These are phyloP conservation scores for Ascochyta clinopodiicola DNA, from an alignment of 2,329 filamentous ascomycete species.

Conservation along the genomic window DNA sequence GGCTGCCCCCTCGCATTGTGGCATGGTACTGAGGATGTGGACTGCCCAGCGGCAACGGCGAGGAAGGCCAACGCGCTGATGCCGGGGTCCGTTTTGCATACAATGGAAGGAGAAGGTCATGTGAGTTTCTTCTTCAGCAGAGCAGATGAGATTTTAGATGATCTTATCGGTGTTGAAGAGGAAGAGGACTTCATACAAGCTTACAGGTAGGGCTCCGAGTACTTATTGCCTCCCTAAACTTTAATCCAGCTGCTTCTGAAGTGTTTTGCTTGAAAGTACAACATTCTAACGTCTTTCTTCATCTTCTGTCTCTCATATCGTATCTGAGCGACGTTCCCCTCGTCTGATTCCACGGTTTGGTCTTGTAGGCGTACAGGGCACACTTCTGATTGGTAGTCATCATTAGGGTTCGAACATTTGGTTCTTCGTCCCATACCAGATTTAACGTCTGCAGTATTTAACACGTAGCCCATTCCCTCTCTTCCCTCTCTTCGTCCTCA, in stretches of 20 bases:
- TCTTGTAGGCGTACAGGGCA: too few species aligned
- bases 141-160: slow-evolving; percentile 30
- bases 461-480: too few species aligned
- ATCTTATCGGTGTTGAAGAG: slow-evolving; percentile 27
- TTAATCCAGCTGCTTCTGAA: background rate
- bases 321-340: too few species aligned
- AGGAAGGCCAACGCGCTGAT: slow-evolving; percentile 33
- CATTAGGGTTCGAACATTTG: too few species aligned
- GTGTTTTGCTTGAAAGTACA: background rate
- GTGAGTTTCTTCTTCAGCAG: slow-evolving; percentile 31
- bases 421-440: too few species aligned
- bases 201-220: slow-evolving; percentile 16
- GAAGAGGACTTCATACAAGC: slow-evolving; percentile 25
- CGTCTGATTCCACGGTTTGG: too few species aligned
- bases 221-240: background rate
- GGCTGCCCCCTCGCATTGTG: slow-evolving; percentile 37
- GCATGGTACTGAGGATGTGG: slow-evolving; percentile 43
- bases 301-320: too few species aligned
- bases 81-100: slow-evolving; percentile 25
- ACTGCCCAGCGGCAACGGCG: slow-evolving; percentile 34
- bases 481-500: too few species aligned
- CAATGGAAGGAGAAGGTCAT: slow-evolving; percentile 37
- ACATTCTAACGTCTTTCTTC: too few species aligned
- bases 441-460: too few species aligned
- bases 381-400: too few species aligned